Evolutionary conservation across 768 basidiomycete genomes (phyloP), one percentile per base, ranked within the genome.

Genomic region (Suillus alpinus): DNA sequence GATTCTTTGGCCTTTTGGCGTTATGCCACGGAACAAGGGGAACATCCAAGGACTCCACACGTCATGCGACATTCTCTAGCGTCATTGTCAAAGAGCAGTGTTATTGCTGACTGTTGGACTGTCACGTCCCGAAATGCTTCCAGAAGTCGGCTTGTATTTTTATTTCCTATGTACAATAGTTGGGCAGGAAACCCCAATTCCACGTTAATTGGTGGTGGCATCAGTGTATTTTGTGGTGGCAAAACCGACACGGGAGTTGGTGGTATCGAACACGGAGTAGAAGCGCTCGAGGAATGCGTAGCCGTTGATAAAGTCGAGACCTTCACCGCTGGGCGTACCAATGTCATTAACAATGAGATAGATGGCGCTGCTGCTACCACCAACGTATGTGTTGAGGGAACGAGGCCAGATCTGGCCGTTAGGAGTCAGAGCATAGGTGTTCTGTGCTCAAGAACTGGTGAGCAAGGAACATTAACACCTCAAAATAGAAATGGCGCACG

Each of bases 201-300:
- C 3, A 32, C 1, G 2, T 58, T 63, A 75, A 70, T 74, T 74
- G 57, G 64, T 70, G 56, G 67, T 73, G 26, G 73, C 66, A 51
- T 57, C 41, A 31, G 75, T 76, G 68, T 65, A 71, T 9, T 31
- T 29, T 16, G 75, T 75, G 31, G 59, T 61, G 26, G 71, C 68
- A 29, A 71, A 73, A 29, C 72, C 60, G 69, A 69, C 40, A 65
- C 76, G 82, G 53, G 69, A 72, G 75, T 85, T 83, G 47, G 78
- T 70, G 49, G 86, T 85, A 67, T 89, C 87, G 67, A 75, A 88
- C 40, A 87, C 86, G 34, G 82, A 77, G 75, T 88, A 88, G 80
- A 84, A 88, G 16, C 87, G 83, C 72, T 83, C 78, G 31, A 86
- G 75, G 78, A 83, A 86, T 5, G 71, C 65, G 66, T 75, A 77